A percentile compares a stretch with the other conserved stretches of the same genome.
Conservation (phyloP, 169 alveolate genomes). For the Plasmodium fragile region DNA sequence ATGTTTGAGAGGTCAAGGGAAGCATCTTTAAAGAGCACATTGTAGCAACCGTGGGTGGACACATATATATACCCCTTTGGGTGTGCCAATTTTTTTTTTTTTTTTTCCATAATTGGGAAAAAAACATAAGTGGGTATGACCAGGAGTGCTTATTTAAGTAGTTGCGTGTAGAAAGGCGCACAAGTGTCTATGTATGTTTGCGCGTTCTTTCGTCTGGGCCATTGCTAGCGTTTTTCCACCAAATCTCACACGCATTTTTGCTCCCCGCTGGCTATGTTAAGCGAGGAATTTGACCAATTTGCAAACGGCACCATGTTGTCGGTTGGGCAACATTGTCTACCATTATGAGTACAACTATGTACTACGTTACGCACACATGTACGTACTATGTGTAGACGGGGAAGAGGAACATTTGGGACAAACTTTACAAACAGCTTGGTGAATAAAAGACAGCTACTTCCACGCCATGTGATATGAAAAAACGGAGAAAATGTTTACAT, state of each 20-base stretch:
- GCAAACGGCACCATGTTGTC: background rate
- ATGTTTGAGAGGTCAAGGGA: background rate
- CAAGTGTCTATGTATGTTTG: background rate
- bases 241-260: background rate
- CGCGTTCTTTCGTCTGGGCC: background rate
- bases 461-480: background rate
- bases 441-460: background rate
- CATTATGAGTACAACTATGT: background rate
- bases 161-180: background rate
- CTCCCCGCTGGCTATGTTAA: background rate
- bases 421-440: background rate
- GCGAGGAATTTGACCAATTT: background rate
- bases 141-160: background rate
- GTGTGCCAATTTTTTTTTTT: background rate
- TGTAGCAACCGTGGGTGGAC: background rate
- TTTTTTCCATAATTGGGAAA: background rate
- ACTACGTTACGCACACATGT: background rate
- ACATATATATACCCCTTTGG: background rate
- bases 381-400: background rate
- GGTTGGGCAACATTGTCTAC: background rate
- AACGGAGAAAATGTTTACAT: background rate
- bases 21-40: background rate
- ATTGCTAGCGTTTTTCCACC: background rate
- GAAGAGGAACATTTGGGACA: background rate
- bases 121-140: background rate